These are phyloP conservation scores for Exophiala dermatitidis DNA, from an alignment of 2,329 filamentous ascomycete species.

Conservation along the genomic window DNA sequence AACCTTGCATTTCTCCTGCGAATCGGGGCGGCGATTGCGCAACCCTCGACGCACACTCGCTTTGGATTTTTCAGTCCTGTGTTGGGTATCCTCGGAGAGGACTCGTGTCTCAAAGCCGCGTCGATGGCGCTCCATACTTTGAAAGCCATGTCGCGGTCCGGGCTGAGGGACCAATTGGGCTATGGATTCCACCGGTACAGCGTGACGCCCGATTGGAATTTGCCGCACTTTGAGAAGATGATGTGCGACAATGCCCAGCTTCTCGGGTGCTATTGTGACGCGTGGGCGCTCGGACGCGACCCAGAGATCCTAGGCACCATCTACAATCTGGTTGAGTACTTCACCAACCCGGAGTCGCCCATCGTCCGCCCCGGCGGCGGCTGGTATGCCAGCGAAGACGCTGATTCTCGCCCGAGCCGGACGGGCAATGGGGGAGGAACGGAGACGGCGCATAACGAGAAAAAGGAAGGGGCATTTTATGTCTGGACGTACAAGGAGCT, in stretches of 20 bases:
- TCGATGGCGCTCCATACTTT: conserved; percentile 77
- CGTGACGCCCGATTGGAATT: conserved; percentile 82
- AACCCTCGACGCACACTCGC: conserved; percentile 22
- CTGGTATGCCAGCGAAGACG: conserved; percentile 83
- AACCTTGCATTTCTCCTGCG: conserved; percentile 78
- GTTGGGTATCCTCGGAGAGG: conserved; percentile 75
- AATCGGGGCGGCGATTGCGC: conserved; percentile 46
- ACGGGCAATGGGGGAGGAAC: conserved; percentile 11
- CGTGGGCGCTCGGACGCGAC: conserved; percentile 63
- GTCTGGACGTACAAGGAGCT: conserved; percentile 89
- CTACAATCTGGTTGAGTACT: conserved; percentile 77
- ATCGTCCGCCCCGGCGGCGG: conserved; percentile 63
- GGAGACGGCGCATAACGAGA: conserved; percentile 57
- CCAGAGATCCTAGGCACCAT: conserved; percentile 70
- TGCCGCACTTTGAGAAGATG: conserved; percentile 97
- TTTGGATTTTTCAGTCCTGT: conserved; percentile 60
- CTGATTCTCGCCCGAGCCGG: conserved; percentile 70
- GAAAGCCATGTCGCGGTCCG: conserved; percentile 65
- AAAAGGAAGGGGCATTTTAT: conserved; percentile 88
- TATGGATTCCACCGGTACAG: conserved; percentile 79
- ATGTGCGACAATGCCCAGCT: conserved; percentile 87
- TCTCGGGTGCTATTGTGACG: conserved; percentile 75
- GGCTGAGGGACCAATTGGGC: conserved; percentile 67
- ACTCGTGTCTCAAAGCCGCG: conserved; percentile 65
- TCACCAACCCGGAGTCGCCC: conserved; percentile 56